Evolutionary conservation across 441 rosid species (phyloP).

Genomic region (Dalechampia spathulata): DNA sequence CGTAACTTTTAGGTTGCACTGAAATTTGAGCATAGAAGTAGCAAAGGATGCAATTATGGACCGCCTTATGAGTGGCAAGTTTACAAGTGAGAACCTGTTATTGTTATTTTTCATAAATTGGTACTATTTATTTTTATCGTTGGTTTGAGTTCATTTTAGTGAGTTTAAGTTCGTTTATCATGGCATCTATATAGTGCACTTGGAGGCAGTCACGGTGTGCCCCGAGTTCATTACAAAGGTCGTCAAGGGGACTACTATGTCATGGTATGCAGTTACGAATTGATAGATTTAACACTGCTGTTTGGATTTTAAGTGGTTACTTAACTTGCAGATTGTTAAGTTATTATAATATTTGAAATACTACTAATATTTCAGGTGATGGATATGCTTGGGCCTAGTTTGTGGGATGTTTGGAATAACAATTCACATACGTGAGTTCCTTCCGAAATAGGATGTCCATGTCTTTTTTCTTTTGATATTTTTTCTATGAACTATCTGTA

Average conservation of each 20-base stretch:
- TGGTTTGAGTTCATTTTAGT: neutral
- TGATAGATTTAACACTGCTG: neutral
- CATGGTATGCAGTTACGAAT: slow-evolving; percentile 77
- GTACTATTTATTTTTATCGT: slow-evolving; percentile 1
- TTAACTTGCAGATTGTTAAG: neutral
- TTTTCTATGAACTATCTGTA: neutral
- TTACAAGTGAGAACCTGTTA: slow-evolving; percentile 53
- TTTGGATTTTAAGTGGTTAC: neutral
- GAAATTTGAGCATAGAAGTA: slow-evolving; percentile 84
- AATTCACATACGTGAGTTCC: slow-evolving; percentile 61
- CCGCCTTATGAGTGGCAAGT: slow-evolving; percentile 98
- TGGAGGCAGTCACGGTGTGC: slow-evolving; percentile 95
- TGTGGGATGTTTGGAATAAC: slow-evolving; percentile 96
- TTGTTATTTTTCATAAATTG: neutral
- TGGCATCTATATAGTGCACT: slow-evolving; percentile 48
- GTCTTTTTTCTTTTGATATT: neutral
- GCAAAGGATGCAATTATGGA: slow-evolving; percentile 93
- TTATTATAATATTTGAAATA: neutral
- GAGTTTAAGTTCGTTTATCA: slow-evolving; percentile 3
- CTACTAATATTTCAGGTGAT: slow-evolving; percentile 56
- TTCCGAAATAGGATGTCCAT: neutral
- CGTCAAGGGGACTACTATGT: slow-evolving; percentile 89
- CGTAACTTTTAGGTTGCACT: slow-evolving; percentile 58
- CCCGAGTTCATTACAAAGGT: slow-evolving; percentile 84
- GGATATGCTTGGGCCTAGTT: slow-evolving; percentile 92